Percentiles rank a stretch among this genome's conserved stretches.
Conservation (phyloP, 306 rosid genomes). For the Sphenostylis stenocarpa region DNA sequence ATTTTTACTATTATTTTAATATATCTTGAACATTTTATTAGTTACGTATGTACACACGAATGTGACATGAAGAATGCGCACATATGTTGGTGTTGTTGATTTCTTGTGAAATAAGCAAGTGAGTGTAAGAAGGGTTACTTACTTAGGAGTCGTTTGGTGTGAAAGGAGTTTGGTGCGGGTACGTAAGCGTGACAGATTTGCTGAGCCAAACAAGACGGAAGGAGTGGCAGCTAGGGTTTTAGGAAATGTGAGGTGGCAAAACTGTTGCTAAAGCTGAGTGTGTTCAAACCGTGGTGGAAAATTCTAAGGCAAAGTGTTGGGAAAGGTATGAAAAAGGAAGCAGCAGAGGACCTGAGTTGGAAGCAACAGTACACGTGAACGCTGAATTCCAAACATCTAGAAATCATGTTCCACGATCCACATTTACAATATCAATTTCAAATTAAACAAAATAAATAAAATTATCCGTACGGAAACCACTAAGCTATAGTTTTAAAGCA, state of each 20-base stretch:
- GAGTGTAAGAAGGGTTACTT: background rate
- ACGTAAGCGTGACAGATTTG: slow-evolving; percentile 55
- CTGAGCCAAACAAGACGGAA: slow-evolving; percentile 36
- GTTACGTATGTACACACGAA: background rate
- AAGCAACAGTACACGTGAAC: background rate
- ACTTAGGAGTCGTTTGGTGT: slow-evolving; percentile 41
- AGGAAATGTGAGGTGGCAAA: slow-evolving; percentile 4
- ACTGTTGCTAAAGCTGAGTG: slow-evolving; percentile 2
- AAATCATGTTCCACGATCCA: slow-evolving; percentile 6
- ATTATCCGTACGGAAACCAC: background rate
- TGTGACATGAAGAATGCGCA: background rate
- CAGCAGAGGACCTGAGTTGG: slow-evolving; percentile 23
- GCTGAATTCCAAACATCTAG: slow-evolving; percentile 35
- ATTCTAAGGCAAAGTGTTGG: slow-evolving; percentile 5
- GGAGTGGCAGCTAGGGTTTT: background rate
- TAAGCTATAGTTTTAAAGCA: background rate
- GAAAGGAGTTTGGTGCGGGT: slow-evolving; percentile 25
- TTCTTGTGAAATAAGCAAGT: slow-evolving; percentile 40
- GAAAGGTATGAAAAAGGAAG: slow-evolving; percentile 40
- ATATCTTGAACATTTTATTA: background rate
- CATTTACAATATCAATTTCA: background rate
- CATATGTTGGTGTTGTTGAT: slow-evolving; percentile 25
- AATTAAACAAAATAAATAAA: background rate
- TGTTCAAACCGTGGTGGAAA: slow-evolving; percentile 43
- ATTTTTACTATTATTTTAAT: background rate